phyloP scores from a whole-genome alignment of 2,329 filamentous ascomycete genomes.

The Paecilomyces formosus region DNA sequence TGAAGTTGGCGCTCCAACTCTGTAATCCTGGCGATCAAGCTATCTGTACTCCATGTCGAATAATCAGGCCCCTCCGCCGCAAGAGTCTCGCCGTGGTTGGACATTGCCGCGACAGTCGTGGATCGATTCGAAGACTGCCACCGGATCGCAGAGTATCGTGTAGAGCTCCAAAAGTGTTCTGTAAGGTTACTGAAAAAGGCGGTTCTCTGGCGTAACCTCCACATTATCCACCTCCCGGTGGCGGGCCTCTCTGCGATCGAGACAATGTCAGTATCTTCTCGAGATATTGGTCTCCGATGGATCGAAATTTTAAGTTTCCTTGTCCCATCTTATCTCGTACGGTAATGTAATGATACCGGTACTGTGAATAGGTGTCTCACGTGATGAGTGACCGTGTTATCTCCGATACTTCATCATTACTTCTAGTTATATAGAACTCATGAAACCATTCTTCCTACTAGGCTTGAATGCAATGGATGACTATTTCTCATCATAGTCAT shows the following conservation, averaged over 20 bases:
- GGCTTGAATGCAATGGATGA: background rate
- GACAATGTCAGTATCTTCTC: background rate
- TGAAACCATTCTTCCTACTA: background rate
- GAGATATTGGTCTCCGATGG: background rate
- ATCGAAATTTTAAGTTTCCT: background rate
- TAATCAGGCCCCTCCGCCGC: slow-evolving; percentile 41
- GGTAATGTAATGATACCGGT: slow-evolving; percentile 1
- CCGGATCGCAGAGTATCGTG: background rate
- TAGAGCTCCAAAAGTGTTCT: background rate
- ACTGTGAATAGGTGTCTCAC: background rate
- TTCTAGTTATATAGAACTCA: background rate
- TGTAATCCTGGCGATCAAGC: slow-evolving; percentile 60
- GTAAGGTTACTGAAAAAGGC: slow-evolving; percentile 8
- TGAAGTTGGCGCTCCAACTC: slow-evolving; percentile 61
- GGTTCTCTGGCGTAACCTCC: slow-evolving; percentile 15
- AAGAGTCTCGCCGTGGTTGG: slow-evolving; percentile 9
- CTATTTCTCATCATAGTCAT: background rate
- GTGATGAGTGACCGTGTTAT: background rate
- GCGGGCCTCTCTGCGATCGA: background rate
- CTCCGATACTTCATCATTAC: background rate
- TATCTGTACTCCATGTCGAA: slow-evolving; percentile 59
- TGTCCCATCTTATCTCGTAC: slow-evolving; percentile 1
- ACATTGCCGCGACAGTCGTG: slow-evolving; percentile 15
- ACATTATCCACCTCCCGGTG: slow-evolving; percentile 15
- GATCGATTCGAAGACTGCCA: background rate